Base-by-base conservation (phyloP, 208 protist species). In the Wallacemonas sp. region DNA sequence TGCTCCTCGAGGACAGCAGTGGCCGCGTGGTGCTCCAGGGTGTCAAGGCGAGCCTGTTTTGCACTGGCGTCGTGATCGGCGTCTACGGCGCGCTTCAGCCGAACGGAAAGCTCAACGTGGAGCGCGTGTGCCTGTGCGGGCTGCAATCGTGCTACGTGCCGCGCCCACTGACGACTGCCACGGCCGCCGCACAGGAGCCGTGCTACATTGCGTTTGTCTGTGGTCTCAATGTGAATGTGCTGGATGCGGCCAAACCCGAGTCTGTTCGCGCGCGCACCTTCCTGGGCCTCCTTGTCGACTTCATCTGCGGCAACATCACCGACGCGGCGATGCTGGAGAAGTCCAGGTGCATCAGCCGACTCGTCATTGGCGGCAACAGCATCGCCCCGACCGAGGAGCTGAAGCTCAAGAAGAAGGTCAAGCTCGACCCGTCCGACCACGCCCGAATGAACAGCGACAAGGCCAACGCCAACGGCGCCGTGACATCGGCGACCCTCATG, bases 181-280 rank as follows among this genome's bases (percentile, higher is more conserved):
- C 49, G 22, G n/a, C 18, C 4, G 7, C 10, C 14, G n/a, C n/a
- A n/a, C n/a, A 22, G 39, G 48, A 44, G 42, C 91, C 91, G 14
- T 91, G 86, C 72, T 97, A 94, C 73, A 73, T 94, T 10, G 91
- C 82, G 0, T 86, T 97, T 76, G 85, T 94, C 8, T 87, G 86
- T 57, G 88, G 87, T 28, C 78, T 97, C 44, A 59, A 52, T 29
- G 45, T 83, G 65, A 76, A 67, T 50, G 20, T 84, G n/a, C 57
- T 29, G 31, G 57, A 72, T 0, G 52, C 52, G 39, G 7, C 22
- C 50, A 38, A 68, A 31, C 25, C 67, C 39, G 75, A 73, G n/a
- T 68, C 45, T 2, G 32, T 76, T 2, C 72, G 63, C 0, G 65
- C 52, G 12, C 77, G 79, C 11, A 72, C 79, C 0, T 71, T 82